A percentile compares a stretch with the other conserved stretches of the same genome.
phyloP scores from a whole-genome alignment of 768 basidiomycete species.

The Mycena sanguinolenta region DNA sequence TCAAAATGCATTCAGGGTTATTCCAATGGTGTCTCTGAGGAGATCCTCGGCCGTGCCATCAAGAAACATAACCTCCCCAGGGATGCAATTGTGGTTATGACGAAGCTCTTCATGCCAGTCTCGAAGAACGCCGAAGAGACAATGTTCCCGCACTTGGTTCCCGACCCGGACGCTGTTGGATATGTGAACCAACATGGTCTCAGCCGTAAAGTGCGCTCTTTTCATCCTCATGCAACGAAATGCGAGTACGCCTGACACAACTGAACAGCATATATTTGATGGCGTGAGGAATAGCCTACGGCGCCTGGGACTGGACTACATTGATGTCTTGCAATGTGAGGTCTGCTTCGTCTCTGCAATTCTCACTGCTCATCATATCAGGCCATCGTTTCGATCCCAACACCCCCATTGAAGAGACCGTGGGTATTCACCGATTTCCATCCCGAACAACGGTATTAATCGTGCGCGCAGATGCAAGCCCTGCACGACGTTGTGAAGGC shows the following conservation, averaged over 20 bases:
- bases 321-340: constrained; percentile 67
- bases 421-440: neutral
- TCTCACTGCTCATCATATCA: constrained; percentile 14
- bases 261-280: constrained; percentile 64
- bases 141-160: neutral
- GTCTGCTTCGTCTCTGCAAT: neutral
- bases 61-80: constrained; percentile 50
- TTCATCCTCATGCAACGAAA: neutral
- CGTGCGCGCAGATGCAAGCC: constrained; percentile 2
- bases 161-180: constrained; percentile 23
- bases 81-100: neutral
- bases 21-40: constrained; percentile 59
- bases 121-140: neutral
- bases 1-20: neutral
- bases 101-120: neutral
- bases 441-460: neutral
- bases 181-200: constrained; percentile 46
- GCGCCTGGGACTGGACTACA: constrained; percentile 66
- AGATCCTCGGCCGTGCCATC: constrained; percentile 60
- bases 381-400: constrained; percentile 52
- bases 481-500: constrained; percentile 17
- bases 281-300: constrained; percentile 57
- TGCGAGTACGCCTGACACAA: neutral
- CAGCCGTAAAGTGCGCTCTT: constrained; percentile 50
- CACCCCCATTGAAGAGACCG: constrained; percentile 52